phyloP scores from a whole-genome alignment of 2,329 filamentous ascomycete genomes.

The Beauveria caledonica region DNA sequence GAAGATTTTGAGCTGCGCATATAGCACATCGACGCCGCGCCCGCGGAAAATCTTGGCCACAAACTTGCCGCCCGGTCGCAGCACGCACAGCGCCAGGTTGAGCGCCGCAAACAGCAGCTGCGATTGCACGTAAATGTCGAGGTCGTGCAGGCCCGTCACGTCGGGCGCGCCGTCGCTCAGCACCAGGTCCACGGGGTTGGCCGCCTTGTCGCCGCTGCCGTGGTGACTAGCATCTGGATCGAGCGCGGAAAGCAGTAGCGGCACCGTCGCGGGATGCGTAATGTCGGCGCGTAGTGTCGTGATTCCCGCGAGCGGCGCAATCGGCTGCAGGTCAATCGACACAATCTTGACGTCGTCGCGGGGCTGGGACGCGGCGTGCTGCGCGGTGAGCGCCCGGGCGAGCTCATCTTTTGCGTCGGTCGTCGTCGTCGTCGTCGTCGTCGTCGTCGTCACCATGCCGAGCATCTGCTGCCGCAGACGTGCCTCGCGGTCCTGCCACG shows the following conservation, averaged over 20 bases:
- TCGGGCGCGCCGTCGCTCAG: constrained; percentile 94
- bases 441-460: constrained; percentile 31
- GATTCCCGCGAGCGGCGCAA: constrained; percentile 88
- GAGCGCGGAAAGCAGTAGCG: constrained; percentile 75
- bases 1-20: constrained; percentile 85
- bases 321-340: constrained; percentile 90
- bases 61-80: constrained; percentile 89
- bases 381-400: not conserved
- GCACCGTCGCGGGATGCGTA: constrained; percentile 91
- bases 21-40: constrained; percentile 90
- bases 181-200: constrained; percentile 82
- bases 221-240: constrained; percentile 54
- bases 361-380: constrained; percentile 29
- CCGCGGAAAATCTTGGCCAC: constrained; percentile 97
- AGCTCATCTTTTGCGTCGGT: constrained; percentile 12
- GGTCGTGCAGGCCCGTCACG: constrained; percentile 90
- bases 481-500: constrained; percentile 80
- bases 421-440: constrained; percentile 15
- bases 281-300: constrained; percentile 91
- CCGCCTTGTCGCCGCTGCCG: constrained; percentile 38
- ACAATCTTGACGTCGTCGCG: constrained; percentile 83
- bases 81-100: constrained; percentile 85
- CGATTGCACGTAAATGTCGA: constrained; percentile 96
- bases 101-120: constrained; percentile 91
- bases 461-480: constrained; percentile 55